Evolutionary conservation across 257 asterid genomes (phyloP).

Genomic region (Leonotis leonurus): DNA sequence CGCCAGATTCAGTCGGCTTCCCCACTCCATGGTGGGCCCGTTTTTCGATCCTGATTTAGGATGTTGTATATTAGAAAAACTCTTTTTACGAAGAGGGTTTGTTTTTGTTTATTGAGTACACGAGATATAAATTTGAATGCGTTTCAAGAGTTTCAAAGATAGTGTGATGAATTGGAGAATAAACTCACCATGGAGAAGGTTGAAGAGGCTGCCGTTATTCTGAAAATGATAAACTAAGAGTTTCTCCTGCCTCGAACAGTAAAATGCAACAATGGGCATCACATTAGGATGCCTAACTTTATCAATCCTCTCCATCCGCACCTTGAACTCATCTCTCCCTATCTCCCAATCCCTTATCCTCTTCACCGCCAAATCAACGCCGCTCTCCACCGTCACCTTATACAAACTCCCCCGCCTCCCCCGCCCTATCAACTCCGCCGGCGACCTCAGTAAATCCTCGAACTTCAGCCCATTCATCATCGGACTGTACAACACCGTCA

Average conservation of each 20-base stretch:
- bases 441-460: conserved; percentile 64
- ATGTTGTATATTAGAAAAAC: no score
- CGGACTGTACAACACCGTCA: conserved; percentile 39
- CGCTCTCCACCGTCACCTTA: conserved; percentile 37
- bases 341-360: conserved; percentile 65
- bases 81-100: no score
- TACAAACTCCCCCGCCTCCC: conserved; percentile 59
- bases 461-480: conserved; percentile 36
- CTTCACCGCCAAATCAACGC: conserved; percentile 49
- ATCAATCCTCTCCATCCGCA: conserved; percentile 44
- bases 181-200: conserved; percentile 59
- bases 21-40: conserved; percentile 40
- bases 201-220: conserved; percentile 57
- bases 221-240: conserved; percentile 66
- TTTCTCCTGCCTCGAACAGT: conserved; percentile 65
- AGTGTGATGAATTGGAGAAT: no score
- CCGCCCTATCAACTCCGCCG: conserved; percentile 60
- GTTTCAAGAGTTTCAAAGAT: no score
- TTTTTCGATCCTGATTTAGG: conserved; percentile 53
- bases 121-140: no score
- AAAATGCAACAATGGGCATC: conserved; percentile 56
- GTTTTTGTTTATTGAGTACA: no score
- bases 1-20: conserved; percentile 46
- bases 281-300: conserved; percentile 44
- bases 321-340: conserved; percentile 44